These are phyloP conservation scores for Lotmaria passim DNA, from an alignment of 208 protist genomes.

Conservation along the genomic window DNA sequence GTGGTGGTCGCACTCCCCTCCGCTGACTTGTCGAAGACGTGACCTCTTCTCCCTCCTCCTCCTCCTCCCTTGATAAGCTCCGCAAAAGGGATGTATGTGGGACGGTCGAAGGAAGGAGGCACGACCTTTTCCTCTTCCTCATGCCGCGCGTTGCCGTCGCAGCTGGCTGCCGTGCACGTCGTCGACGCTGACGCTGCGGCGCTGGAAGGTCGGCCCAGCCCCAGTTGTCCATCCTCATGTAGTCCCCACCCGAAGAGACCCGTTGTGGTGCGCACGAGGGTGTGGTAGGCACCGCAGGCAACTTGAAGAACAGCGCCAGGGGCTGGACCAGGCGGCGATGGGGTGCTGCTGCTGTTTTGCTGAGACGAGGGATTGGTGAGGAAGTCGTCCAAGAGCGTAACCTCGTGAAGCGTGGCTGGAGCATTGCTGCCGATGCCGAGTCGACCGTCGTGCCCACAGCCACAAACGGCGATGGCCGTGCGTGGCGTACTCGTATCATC, in stretches of 20 bases:
- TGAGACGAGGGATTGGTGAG: slow-evolving; percentile 4
- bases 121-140: background rate
- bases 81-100: slow-evolving; percentile 55
- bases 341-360: background rate
- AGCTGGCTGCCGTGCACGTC: background rate
- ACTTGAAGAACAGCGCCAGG: slow-evolving; percentile 37
- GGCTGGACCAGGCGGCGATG: background rate
- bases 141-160: background rate
- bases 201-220: slow-evolving; percentile 40
- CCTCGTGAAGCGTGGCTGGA: slow-evolving; percentile 15
- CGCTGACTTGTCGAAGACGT: no score
- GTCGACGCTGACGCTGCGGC: background rate
- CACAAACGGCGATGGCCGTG: slow-evolving; percentile 67
- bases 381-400: slow-evolving; percentile 36
- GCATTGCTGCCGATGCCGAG: slow-evolving; percentile 60
- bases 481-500: background rate
- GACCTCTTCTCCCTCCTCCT: slow-evolving; percentile 6
- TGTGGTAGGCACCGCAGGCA: slow-evolving; percentile 86
- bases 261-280: slow-evolving; percentile 63
- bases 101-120: slow-evolving; percentile 16
- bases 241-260: slow-evolving; percentile 79
- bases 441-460: slow-evolving; percentile 80
- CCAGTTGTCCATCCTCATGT: slow-evolving; percentile 87
- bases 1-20: background rate
- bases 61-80: slow-evolving; percentile 12